A percentile compares a stretch with the other conserved stretches of the same genome.
These are phyloP conservation scores for Parietichytrium sp. DNA, from an alignment of 108 stramenopile genomes.

Conservation along the genomic window DNA sequence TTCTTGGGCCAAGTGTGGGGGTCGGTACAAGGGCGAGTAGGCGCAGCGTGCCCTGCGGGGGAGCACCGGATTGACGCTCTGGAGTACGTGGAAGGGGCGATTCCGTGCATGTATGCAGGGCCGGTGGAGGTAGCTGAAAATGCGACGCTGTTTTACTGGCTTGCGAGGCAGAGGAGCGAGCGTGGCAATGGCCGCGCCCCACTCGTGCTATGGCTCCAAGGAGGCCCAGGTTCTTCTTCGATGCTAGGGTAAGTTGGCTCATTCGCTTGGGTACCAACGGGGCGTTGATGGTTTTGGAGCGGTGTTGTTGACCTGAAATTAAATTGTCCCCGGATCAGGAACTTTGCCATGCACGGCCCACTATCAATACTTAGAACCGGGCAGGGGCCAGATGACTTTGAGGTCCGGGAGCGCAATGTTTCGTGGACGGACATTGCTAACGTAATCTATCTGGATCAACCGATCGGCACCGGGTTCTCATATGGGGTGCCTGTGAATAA, in stretches of 20 bases:
- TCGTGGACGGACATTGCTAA: not conserved
- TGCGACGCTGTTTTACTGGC: slow-evolving; percentile 7
- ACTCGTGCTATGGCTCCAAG: slow-evolving; percentile 13
- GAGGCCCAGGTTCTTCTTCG: slow-evolving; percentile 18
- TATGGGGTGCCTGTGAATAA: not conserved
- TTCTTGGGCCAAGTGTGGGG: too few species aligned
- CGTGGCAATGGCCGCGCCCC: not conserved
- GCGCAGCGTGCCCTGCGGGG: too few species aligned
- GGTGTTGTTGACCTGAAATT: too few species aligned
- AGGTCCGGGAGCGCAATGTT: not conserved
- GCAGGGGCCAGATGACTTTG: too few species aligned
- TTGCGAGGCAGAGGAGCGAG: not conserved
- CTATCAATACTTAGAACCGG: not conserved
- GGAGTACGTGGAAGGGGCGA: not conserved
- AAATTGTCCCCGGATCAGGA: too few species aligned
- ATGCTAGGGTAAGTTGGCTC: too few species aligned
- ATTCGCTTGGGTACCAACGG: too few species aligned
- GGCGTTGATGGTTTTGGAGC: too few species aligned
- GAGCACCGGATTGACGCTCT: too few species aligned
- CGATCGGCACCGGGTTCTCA: slow-evolving; percentile 18
- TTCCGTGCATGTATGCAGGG: slow-evolving; percentile 33
- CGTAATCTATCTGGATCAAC: slow-evolving; percentile 21
- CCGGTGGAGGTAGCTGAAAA: not conserved
- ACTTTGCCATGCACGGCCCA: slow-evolving; percentile 21
- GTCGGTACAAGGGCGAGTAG: too few species aligned